A percentile compares a stretch with the other conserved stretches of the same genome.
phyloP scores from a whole-genome alignment of 306 rosid genomes.

The Spatholobus suberectus region DNA sequence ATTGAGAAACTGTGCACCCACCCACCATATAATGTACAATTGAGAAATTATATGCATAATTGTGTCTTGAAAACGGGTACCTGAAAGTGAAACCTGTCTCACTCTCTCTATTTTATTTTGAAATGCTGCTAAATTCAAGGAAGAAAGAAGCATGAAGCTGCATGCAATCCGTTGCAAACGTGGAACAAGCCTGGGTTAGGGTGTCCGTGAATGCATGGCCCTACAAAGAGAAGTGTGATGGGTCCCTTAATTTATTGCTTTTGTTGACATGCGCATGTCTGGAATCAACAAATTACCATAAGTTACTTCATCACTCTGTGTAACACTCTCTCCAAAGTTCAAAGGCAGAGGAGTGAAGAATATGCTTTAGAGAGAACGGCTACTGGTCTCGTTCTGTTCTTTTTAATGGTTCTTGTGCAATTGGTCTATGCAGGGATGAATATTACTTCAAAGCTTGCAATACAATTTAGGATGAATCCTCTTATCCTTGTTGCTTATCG shows the following conservation, averaged over 20 bases:
- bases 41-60: too few relatives aligned
- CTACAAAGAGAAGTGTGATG: slow-evolving; percentile 17
- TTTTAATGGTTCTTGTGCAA: slow-evolving; percentile 69
- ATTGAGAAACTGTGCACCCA: too few relatives aligned
- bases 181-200: slow-evolving; percentile 12
- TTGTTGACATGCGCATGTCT: slow-evolving; percentile 17
- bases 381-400: slow-evolving; percentile 48
- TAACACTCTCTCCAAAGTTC: not conserved
- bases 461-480: slow-evolving; percentile 78
- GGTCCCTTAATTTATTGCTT: slow-evolving; percentile 35
- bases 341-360: too few relatives aligned
- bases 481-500: slow-evolving; percentile 82
- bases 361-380: slow-evolving; percentile 43
- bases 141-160: slow-evolving; percentile 6
- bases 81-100: slow-evolving; percentile 22
- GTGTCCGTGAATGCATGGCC: slow-evolving; percentile 1
- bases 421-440: slow-evolving; percentile 69
- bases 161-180: slow-evolving; percentile 31
- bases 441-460: slow-evolving; percentile 84
- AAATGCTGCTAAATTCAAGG: slow-evolving; percentile 14
- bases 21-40: too few relatives aligned
- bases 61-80: not conserved
- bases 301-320: slow-evolving; percentile 26
- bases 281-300: not conserved
- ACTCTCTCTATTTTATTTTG: not conserved